Percentiles rank a stretch among this genome's conserved stretches.
These are phyloP conservation scores for Claviceps sorghi DNA, from an alignment of 2,329 filamentous ascomycete genomes.

Conservation along the genomic window DNA sequence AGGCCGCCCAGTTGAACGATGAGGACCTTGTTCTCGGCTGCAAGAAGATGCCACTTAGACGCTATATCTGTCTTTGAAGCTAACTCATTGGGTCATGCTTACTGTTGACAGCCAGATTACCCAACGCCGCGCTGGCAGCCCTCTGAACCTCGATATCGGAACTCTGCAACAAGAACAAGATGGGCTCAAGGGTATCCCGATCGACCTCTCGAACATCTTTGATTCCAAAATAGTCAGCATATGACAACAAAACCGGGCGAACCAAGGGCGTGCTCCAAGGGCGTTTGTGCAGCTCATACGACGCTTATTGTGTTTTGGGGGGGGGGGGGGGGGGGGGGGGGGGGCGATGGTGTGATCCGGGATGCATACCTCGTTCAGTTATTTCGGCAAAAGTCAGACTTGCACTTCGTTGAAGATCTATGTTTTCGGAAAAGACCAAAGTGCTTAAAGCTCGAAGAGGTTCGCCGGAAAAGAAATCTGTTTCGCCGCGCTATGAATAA, in stretches of 20 bases:
- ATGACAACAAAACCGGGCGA: not conserved
- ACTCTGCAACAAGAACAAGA: constrained; percentile 87
- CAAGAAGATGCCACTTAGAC: constrained; percentile 25
- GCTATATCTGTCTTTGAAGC: not conserved
- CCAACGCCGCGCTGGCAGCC: constrained; percentile 87
- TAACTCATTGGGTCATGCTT: constrained; percentile 19
- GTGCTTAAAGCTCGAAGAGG: constrained; percentile 88
- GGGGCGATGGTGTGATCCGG: no score
- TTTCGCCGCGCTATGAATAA: constrained; percentile 64
- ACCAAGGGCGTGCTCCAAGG: no score
- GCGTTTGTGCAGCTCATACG: not conserved
- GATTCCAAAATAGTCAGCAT: constrained; percentile 2
- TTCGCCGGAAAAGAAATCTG: constrained; percentile 95
- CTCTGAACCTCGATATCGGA: constrained; percentile 94
- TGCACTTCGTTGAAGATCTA: constrained; percentile 91
- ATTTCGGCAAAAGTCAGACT: constrained; percentile 98
- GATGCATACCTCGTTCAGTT: constrained; percentile 73
- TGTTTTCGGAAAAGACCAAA: constrained; percentile 95
- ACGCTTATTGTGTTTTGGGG: not conserved
- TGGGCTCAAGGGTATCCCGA: constrained; percentile 85
- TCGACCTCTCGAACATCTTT: constrained; percentile 97
- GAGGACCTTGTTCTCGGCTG: constrained; percentile 93
- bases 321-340: no score
- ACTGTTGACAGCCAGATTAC: constrained; percentile 97
- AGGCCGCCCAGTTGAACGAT: constrained; percentile 89